Evolutionary conservation across 2,329 filamentous ascomycete genomes (phyloP), one percentile per base, ranked within the genome.

Genomic region (Tympanopsis confertula): DNA sequence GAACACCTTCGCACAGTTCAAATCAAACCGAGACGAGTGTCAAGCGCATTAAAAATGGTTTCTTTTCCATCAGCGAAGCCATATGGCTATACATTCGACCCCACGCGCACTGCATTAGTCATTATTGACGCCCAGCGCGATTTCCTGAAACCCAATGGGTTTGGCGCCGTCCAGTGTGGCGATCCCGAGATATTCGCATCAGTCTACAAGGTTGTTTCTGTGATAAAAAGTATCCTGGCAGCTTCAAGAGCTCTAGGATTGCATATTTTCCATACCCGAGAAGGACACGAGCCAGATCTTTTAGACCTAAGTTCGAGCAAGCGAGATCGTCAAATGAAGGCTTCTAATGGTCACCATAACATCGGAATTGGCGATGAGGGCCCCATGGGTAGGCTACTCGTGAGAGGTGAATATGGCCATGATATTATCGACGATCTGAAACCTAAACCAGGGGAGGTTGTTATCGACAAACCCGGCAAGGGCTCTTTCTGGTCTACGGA

Each of bases 391-490:
- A 53, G 67, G 35, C 52, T 73, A 5, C 55, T 75, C 2, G 61
- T 69, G 5, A 57, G 67, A 19, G 70, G 69, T 20, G 69, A 73
- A 50, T 65, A 66, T 39, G 69, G 69, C 5, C 69, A 73, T 45
- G 68, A 71, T 46, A 62, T 74, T 30, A 57, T 74, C 15, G 66
- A 71, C 47, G 69, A 71, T 45, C 54, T 75, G 30, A 56, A 55
- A 35, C 69, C 70, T 1, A 45, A 61, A 24, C 62, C 68, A 2
- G 63, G 62, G 13, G 71, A 76, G 50, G 53, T 65, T 1, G 61
- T 76, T 3, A 65, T 77, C 33, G 71, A 76, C 49, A 75, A 74
- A 50, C 66, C 68, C 2, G 71, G 71, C 5, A 76, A 75, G 48
- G 71, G 72, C 13, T 66, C 67, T 3, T 77, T 74, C 47, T 77